Percentiles rank a stretch among this genome's conserved stretches.
phyloP scores from a whole-genome alignment of 495 filamentous ascomycete species.

The Xylaria intraflava region DNA sequence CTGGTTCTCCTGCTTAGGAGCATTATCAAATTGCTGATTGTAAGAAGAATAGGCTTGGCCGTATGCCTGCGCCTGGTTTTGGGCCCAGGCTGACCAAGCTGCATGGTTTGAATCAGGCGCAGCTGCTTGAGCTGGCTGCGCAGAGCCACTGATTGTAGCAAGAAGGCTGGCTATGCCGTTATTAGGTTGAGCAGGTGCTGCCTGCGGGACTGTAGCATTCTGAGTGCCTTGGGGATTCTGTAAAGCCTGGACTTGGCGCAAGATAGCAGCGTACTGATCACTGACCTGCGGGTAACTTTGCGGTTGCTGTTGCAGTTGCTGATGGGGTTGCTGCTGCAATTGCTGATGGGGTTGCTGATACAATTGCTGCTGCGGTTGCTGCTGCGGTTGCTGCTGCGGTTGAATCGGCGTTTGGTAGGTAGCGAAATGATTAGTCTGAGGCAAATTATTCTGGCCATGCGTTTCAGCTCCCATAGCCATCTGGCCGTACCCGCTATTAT shows the following conservation, averaged over 20 bases:
- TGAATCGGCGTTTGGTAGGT: constrained; percentile 3
- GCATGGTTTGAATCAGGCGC: constrained; percentile 1
- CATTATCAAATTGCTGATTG: constrained; percentile 5
- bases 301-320: no score
- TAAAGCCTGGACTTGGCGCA: constrained; percentile 25
- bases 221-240: constrained; percentile 15
- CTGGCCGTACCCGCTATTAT: no score
- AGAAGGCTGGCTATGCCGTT: constrained; percentile 12
- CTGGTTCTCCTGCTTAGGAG: constrained; percentile 7
- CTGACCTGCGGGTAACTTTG: constrained; percentile 25
- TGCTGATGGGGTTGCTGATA: no score
- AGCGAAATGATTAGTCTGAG: background rate
- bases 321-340: no score
- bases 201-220: background rate
- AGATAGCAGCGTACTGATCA: constrained; percentile 13
- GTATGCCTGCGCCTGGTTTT: constrained; percentile 15
- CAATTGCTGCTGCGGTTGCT: no score
- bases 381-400: constrained; percentile 9
- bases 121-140: background rate
- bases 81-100: constrained; percentile 14
- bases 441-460: background rate
- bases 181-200: background rate
- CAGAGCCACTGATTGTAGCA: constrained; percentile 9
- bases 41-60: constrained; percentile 6
- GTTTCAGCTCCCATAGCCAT: constrained; percentile 11